Evolutionary conservation across 1,139 yeast species (phyloP).

Genomic region (Lodderomyces metapsilosis): DNA sequence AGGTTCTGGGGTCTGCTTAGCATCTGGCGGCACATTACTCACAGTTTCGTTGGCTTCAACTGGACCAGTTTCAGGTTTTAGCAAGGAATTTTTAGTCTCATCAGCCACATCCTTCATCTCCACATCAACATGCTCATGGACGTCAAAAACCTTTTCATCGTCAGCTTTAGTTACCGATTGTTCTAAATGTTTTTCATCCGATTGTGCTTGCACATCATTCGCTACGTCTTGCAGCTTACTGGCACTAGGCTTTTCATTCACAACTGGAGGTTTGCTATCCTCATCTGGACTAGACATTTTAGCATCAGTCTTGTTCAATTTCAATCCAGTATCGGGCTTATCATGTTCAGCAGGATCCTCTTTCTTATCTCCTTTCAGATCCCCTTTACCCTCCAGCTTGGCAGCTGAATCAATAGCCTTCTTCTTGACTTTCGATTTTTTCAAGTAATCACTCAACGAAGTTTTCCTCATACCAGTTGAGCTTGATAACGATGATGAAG

Average conservation of each 20-base stretch:
- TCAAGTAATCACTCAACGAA: slow-evolving; percentile 18
- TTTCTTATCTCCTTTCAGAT: slow-evolving; percentile 1
- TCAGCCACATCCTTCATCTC: slow-evolving; percentile 4
- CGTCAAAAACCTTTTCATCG: background rate
- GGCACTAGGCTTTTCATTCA: too few relatives aligned
- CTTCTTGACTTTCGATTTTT: slow-evolving; percentile 12
- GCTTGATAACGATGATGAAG: background rate
- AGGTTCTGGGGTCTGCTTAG: background rate
- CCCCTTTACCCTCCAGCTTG: background rate
- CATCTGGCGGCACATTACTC: too few relatives aligned
- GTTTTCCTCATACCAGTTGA: slow-evolving; percentile 12
- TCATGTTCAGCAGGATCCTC: background rate
- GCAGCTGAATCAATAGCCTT: slow-evolving; percentile 1
- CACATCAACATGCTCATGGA: background rate
- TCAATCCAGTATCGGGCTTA: background rate
- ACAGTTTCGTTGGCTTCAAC: too few relatives aligned
- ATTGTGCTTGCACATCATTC: too few relatives aligned
- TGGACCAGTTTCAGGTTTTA: too few relatives aligned
- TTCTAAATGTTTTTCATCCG: background rate
- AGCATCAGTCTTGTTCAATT: background rate
- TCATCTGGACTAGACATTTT: background rate
- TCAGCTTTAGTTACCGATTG: background rate
- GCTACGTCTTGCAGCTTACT: too few relatives aligned
- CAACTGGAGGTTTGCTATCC: too few relatives aligned
- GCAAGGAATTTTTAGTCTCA: background rate